Evolutionary conservation across 1,284 basidiomycete genomes (phyloP).

Genomic region (Marasmius tenuissimus): DNA sequence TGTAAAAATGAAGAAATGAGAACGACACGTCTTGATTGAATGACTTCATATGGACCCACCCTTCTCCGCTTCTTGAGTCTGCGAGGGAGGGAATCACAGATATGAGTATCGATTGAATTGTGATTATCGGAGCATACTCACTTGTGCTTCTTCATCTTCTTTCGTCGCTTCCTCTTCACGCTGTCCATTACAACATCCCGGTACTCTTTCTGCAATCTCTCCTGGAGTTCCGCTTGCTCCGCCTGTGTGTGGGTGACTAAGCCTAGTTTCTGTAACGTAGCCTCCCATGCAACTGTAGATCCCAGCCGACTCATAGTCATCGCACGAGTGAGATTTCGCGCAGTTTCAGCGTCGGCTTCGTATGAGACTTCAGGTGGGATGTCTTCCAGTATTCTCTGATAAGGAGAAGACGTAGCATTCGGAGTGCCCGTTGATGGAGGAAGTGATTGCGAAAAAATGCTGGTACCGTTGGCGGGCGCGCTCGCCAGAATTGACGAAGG

Average conservation of each 20-base stretch:
- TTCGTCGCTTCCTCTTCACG: slow-evolving; percentile 76
- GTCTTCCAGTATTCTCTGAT: slow-evolving; percentile 9
- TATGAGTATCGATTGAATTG: neutral
- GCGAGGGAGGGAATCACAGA: neutral
- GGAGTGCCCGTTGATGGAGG: slow-evolving; percentile 4
- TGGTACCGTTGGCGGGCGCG: slow-evolving; percentile 31
- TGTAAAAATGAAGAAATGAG: slow-evolving; percentile 18
- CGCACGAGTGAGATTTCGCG: slow-evolving; percentile 68
- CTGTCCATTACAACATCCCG: slow-evolving; percentile 72
- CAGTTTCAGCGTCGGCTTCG: slow-evolving; percentile 75
- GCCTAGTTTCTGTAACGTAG: slow-evolving; percentile 59
- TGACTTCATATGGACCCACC: slow-evolving; percentile 31
- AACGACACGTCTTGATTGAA: neutral
- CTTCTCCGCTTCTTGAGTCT: slow-evolving; percentile 65
- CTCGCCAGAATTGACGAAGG: slow-evolving; percentile 59
- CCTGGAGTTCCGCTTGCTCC: slow-evolving; percentile 45
- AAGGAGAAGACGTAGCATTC: slow-evolving; percentile 6
- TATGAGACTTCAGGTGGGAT: slow-evolving; percentile 44
- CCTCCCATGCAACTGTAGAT: slow-evolving; percentile 63
- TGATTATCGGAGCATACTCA: slow-evolving; percentile 37
- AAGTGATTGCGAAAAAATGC: slow-evolving; percentile 17
- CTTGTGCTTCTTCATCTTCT: slow-evolving; percentile 94
- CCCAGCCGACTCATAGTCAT: slow-evolving; percentile 65
- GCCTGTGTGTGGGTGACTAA: slow-evolving; percentile 47
- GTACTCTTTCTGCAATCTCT: slow-evolving; percentile 56